Percentiles rank a stretch among this genome's conserved stretches.
Evolutionary conservation across 805 yeast genomes (phyloP).

Genomic region (Priceomyces castillae): DNA sequence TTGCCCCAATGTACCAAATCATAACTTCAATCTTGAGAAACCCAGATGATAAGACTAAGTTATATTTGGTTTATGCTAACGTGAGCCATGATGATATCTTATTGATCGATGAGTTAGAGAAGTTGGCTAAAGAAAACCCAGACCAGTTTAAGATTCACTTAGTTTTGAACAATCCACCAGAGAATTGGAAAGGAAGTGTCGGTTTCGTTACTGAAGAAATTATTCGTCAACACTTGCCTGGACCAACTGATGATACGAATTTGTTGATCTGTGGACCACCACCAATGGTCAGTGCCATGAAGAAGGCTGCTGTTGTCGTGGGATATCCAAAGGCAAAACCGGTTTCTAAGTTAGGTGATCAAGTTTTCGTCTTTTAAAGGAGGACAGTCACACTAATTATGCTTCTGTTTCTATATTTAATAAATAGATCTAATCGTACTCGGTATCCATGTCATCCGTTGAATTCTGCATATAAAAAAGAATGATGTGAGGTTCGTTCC

Average conservation of each 20-base stretch:
- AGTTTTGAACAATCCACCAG: conserved; percentile 71
- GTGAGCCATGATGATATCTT: conserved; percentile 77
- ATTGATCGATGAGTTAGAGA: conserved; percentile 75
- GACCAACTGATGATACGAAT: conserved; percentile 57
- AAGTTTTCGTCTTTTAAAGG: conserved; percentile 75
- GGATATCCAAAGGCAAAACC: conserved; percentile 87
- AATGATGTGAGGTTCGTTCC: too few relatives aligned
- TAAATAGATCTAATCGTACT: not conserved
- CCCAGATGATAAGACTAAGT: conserved; percentile 75
- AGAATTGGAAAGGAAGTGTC: conserved; percentile 68
- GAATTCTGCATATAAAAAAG: not conserved
- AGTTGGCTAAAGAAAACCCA: conserved; percentile 53
- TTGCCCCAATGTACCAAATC: conserved; percentile 93
- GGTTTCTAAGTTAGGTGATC: conserved; percentile 85
- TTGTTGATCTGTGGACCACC: conserved; percentile 92
- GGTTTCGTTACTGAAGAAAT: conserved; percentile 83
- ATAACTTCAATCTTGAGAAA: conserved; percentile 75
- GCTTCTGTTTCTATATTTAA: too few relatives aligned
- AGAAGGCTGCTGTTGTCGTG: conserved; percentile 68
- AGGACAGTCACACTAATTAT: too few relatives aligned
- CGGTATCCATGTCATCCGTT: not conserved
- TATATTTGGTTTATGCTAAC: conserved; percentile 77
- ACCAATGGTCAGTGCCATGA: conserved; percentile 82
- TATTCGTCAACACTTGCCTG: conserved; percentile 61
- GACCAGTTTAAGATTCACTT: conserved; percentile 64